Base-by-base conservation (phyloP, 495 filamentous ascomycete species). In the Penicillium flavigenum region DNA sequence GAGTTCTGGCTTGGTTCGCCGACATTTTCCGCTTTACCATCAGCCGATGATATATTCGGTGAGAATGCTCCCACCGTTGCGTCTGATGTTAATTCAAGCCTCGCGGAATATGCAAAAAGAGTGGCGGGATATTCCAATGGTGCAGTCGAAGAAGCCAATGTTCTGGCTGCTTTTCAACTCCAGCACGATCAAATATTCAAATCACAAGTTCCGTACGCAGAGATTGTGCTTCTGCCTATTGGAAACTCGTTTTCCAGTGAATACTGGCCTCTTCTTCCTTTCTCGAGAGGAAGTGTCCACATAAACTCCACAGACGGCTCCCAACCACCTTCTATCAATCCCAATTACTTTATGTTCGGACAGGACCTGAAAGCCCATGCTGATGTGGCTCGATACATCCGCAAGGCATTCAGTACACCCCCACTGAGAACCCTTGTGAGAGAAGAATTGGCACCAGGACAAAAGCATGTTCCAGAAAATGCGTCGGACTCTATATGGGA, bases 261-360 rank as follows among this genome's bases (percentile, higher is more conserved):
- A 46, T 77, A 75, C 58, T 80, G 76, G 75, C 44, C 46, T 43
- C 54, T 69, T 2, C 63, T 73, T 5, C 69, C 69, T 0, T 79
- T 82, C 39, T 82, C 81, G 5, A 76, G 82, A 19, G 83, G 81
- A 8, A 79, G 59, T 48, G 75, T 73, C 59, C 50, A 54, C 63
- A 67, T 72, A 34, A 46, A 56, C 5, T 72, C 66, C 7, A 14
- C 62, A 0, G 48, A 72, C 50, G 44, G 64, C 14, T 32, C 45
- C 0, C 12, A 47, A 10, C 27, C 59, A 26, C 54, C 66, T 22
- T 32, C 54, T 0, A 63, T 72, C 43, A 66, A 72, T 34, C 66
- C 69, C 2, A 68, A 66, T 16, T 70, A 64, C 34, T 67, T 65
- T 26, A 59, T 61, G 54, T 61, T 68, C 38, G 47, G 58, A 3